Base-by-base conservation (phyloP, 345 rosid genomes). In the Brassica rapa region DNA sequence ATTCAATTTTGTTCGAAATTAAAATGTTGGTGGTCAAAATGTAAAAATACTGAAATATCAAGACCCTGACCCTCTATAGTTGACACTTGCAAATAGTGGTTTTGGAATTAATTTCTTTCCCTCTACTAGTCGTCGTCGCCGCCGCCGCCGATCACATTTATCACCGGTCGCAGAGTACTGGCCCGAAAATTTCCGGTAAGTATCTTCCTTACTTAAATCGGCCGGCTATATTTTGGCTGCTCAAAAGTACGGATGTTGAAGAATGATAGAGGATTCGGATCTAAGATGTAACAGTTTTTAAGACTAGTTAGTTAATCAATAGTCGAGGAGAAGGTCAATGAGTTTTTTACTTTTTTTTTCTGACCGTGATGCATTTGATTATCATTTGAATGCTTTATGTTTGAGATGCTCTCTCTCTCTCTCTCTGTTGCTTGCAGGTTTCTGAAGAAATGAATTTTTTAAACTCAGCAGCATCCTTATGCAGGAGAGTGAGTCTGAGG, bases 401-500 rank as follows among this genome's bases (percentile, higher is more conserved):
- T 56, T 56, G 8, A 71, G 51, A 6, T 35, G 46, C 2, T 73
- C 56, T 57, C 27, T 25, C 15, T 24, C 23, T 51, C 37, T 60
- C n/a, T 15, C 57, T 43, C n/a, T 53, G 55, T 68, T 53, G 32
- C 1, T 70, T 70, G 32, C 32, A 75, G 81, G 55, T 76, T 35
- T 67, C 12, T 62, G 73, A 55, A 27, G 61, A 76, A 67, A 81
- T 81, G 84, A 81, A 77, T 21, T 70, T 81, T 21, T 53, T 81
- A 2, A 81, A 72, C 73, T 60, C 81, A 21, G 84, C 84, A 66
- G 81, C 84, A 60, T 72, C 85, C 2, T 56, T 84, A 3, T 88
- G 88, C 80, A 85, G 86, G 75, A 74, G 88, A 39, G 71, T 86
- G 71, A 85, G 71, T 60, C 10, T 84, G 62, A 85, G 85, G 79